Base-by-base conservation (phyloP, 805 yeast genomes). In the Metschnikowia lochheadii region DNA sequence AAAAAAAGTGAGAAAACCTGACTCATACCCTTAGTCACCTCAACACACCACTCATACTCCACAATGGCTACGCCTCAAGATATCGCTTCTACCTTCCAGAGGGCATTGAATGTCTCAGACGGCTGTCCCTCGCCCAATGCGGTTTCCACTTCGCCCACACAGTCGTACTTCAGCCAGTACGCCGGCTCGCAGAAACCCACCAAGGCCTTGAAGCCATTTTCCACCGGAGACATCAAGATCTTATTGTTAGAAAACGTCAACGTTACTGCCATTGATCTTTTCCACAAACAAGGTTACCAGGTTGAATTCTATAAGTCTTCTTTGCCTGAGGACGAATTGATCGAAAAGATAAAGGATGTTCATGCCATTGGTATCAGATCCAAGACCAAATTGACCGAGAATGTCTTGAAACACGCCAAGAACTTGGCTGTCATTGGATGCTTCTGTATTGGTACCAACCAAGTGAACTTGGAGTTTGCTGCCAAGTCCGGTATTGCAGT, bases 361-460 rank as follows among this genome's bases (percentile, higher is more conserved):
- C 98, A 94, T 67, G 99, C 97, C 53, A 84, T 94, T 65, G 99
- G 99, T 72, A 91, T 94, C 66, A 88, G 99, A 77, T 94, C 98
- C 53, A 94, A 94, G 78, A 94, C 99, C 46, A 87, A 84, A 70
- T 78, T 94, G 65, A 88, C 90, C 38, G 85, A 81, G 59, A 83
- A 82, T 47, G 83, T 94, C 29, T 77, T 94, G 62, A 77, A 81
- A 56, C 88, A 87, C 62, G 99, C 99, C 51, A 86, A 84, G 68
- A 89, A 92, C 76, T 79, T 94, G 70, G 87, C 87, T 26, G 91
- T 82, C 32, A 77, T 94, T 70, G 99, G 99, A 51, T 94, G 99
- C 77, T 94, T 94, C 87, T 94, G 99, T 80, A 94, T 94, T 61
- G 99, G 99, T 64, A 94, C 98, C 54, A 94, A 94, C 76, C 99